Evolutionary conservation across 106 monocot genomes (phyloP), one percentile per base, ranked within the genome.

Genomic region (Hemerocallis citrina): DNA sequence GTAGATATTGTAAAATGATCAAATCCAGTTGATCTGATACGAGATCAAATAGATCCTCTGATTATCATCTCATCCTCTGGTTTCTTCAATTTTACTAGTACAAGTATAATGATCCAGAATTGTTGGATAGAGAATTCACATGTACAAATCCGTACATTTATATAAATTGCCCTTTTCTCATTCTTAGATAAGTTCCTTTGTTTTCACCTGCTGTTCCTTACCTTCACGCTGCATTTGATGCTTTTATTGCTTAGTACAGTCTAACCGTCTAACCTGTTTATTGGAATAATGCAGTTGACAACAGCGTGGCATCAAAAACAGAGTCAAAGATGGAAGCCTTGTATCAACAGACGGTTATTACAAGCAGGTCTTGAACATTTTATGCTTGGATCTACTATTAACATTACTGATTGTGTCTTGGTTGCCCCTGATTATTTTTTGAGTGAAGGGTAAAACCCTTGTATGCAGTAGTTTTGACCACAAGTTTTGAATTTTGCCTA

Each of bases 241-340:
- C 7, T 32, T 37, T 6, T 50, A 8, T 5, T 41, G 15, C 6
- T 20, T 52, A 48, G 20, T 49, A 39, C 25, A 35, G 24, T 36
- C 40, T 44, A 40, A n/a, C n/a, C n/a, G n/a, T n/a, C n/a, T 61
- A 42, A 57, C 16, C 25, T 70, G n/a, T 63, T 63, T 69, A 19
- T 63, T 23, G 39, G 42, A n/a, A 49, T 68, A 63, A 28, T 73
- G 70, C 72, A 96, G 96, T 67, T 96, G 69, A 58, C 31, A 65
- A 68, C 70, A 64, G 72, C 96, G n/a, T 91, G 91, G 84, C 76
- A 88, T 77, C 56, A 70, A 51, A 83, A 88, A 64, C 36, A 69
- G 52, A 76, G 68, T 44, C 76, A 86, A 29, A 72, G 37, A 55
- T 96, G 96, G 96, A 81, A 72, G 48, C 81, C 84, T 72, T 88